Evolutionary conservation across 176 grass and related monocot species (phyloP), one percentile per base, ranked within the genome.

Genomic region (Ananas comosus): DNA sequence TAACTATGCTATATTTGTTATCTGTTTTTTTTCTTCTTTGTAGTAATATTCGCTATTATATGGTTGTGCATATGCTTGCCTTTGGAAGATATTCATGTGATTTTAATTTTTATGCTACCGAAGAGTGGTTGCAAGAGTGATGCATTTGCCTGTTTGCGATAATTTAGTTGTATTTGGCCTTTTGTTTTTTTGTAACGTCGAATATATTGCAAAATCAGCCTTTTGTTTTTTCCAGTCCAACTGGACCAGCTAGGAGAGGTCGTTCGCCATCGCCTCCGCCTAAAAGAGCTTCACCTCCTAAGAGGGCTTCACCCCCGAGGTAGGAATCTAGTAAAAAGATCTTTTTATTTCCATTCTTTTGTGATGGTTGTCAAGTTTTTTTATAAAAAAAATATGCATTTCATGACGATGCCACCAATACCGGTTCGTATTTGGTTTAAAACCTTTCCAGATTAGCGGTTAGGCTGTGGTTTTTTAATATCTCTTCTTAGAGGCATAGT

Each of bases 211-310:
- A 42, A 42, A 42, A 42, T 42, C 33, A 42, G 21, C 21, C 21
- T 61, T 9, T 61, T 61, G 56, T 61, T 61, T 18, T 9, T 9
- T 71, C 17, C 87, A 99, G 94, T 58, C 88, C 85, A 49, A 68
- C 84, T 81, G 76, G 81, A 77, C 79, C 72, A 63, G 72, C 77
- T 47, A 91, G 65, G 64, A 89, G 81, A 76, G 88, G 28, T 1
- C 81, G 50, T 69, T 96, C 86, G 2, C 54, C 79, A 64, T 83
- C 92, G 13, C 85, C 92, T 49, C 78, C 77, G 14, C 63, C 79
- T 63, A 99, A 91, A 74, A 99, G 84, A 85, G 82, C 82, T 80
- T 93, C 94, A 50, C 77, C 94, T 67, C 75, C 82, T 59, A 99
- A 91, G 74, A 99, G 84, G 82, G 82, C 82, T 80, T 93, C 94